Conservation (phyloP, 345 rosid species). For the Streptanthus diversifolius region DNA sequence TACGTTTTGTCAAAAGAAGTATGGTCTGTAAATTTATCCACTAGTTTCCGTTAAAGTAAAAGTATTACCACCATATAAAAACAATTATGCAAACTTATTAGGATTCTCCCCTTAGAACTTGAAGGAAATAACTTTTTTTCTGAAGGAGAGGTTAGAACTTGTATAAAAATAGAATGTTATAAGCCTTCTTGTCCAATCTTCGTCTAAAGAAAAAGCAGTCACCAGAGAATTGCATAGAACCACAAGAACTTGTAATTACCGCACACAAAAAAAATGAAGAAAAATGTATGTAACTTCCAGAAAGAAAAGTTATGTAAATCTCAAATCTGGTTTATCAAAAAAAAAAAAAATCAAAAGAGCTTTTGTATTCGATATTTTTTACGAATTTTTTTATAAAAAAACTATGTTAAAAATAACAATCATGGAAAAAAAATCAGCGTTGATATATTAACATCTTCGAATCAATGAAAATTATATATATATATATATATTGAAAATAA, state of each 20-base stretch:
- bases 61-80: too few species aligned
- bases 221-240: background rate
- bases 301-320: background rate
- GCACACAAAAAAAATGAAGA: background rate
- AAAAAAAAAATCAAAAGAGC: background rate
- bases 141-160: too few species aligned
- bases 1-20: background rate
- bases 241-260: background rate
- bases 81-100: too few species aligned
- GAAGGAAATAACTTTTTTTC: too few species aligned
- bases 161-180: background rate
- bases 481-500: too few species aligned
- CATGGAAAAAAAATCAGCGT: too few species aligned
- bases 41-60: background rate
- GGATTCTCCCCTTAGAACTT: too few species aligned
- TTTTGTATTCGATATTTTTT: background rate
- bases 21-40: background rate
- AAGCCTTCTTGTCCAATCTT: background rate
- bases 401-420: too few species aligned
- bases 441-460: too few species aligned
- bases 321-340: background rate
- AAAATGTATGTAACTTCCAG: background rate
- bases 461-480: too few species aligned
- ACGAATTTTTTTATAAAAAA: too few species aligned
- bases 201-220: background rate